phyloP scores from a whole-genome alignment of 2,329 filamentous ascomycete species.

The Macroventuria anomochaeta region DNA sequence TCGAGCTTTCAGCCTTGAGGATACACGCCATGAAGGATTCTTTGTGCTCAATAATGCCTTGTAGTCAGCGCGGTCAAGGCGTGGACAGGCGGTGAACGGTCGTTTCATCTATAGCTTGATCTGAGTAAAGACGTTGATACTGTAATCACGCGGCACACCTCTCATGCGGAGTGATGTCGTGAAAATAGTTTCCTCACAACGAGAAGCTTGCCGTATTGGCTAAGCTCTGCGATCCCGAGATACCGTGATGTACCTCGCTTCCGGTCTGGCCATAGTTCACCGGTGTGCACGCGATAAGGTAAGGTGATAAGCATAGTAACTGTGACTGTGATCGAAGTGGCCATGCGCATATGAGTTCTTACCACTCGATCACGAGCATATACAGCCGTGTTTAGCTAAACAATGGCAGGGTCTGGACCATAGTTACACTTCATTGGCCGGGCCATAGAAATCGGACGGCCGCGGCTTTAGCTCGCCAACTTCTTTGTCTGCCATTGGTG shows the following conservation, averaged over 20 bases:
- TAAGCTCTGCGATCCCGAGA: constrained; percentile 3
- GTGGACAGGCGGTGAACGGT: constrained; percentile 10
- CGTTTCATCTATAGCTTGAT: background rate
- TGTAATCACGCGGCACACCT: constrained; percentile 21
- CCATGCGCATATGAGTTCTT: constrained; percentile 19
- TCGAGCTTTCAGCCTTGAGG: background rate
- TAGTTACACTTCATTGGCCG: constrained; percentile 21
- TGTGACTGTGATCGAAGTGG: constrained; percentile 9
- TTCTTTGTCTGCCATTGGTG: constrained; percentile 26
- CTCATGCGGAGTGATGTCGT: constrained; percentile 17
- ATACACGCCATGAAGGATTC: constrained; percentile 6
- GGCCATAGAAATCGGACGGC: constrained; percentile 10
- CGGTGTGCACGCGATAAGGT: constrained; percentile 29
- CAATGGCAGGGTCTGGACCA: constrained; percentile 17
- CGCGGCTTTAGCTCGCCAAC: constrained; percentile 22
- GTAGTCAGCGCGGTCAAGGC: constrained; percentile 15
- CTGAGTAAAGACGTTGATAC: background rate
- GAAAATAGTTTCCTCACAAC: constrained; percentile 2
- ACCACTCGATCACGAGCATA: constrained; percentile 23
- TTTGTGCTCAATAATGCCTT: background rate
- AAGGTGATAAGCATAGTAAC: constrained; percentile 17
- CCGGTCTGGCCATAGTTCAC: constrained; percentile 18
- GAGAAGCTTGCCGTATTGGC: constrained; percentile 15
- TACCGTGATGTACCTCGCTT: background rate
- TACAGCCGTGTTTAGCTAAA: constrained; percentile 32